These are phyloP conservation scores for Aspergillus spinulosporus DNA, from an alignment of 2,329 filamentous ascomycete species.

Conservation along the genomic window DNA sequence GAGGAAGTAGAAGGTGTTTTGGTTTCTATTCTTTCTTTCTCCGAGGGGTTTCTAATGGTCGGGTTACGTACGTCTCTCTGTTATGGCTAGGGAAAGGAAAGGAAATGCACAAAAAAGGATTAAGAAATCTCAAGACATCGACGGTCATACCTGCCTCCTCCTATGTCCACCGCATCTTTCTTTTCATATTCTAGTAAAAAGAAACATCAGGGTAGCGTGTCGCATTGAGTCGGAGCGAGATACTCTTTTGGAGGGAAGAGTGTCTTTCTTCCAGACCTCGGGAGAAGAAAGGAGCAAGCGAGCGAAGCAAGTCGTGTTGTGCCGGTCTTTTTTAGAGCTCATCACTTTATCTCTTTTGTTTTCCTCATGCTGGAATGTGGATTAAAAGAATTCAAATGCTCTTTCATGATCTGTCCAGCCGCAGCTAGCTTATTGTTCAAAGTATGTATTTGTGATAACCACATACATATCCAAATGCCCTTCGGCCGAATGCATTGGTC, in stretches of 20 bases:
- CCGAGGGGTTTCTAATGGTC: slow-evolving; percentile 36
- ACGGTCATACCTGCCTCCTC: slow-evolving; percentile 16
- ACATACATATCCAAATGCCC: too few relatives aligned
- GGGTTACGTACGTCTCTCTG: slow-evolving; percentile 39
- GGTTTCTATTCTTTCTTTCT: slow-evolving; percentile 18
- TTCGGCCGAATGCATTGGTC: too few relatives aligned
- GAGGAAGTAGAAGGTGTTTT: slow-evolving; percentile 68
- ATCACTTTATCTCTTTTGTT: not conserved
- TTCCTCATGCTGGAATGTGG: slow-evolving; percentile 3
- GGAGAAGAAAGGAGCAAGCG: not conserved
- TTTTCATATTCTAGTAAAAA: slow-evolving; percentile 11
- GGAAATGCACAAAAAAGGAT: slow-evolving; percentile 18
- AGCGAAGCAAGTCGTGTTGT: slow-evolving; percentile 9
- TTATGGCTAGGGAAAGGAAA: slow-evolving; percentile 31
- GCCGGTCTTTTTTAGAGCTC: slow-evolving; percentile 15
- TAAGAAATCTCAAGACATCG: slow-evolving; percentile 9
- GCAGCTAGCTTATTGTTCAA: too few relatives aligned
- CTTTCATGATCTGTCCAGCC: slow-evolving; percentile 11
- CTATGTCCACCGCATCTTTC: slow-evolving; percentile 11
- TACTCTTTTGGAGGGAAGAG: slow-evolving; percentile 12
- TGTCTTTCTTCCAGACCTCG: slow-evolving; percentile 11
- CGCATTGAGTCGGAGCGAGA: not conserved
- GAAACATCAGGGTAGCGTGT: slow-evolving; percentile 2
- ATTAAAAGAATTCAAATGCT: slow-evolving; percentile 22
- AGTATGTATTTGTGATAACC: too few relatives aligned